Evolutionary conservation across 768 basidiomycete species (phyloP), one percentile per base, ranked within the genome.

Genomic region (Cytidiella melzeri): DNA sequence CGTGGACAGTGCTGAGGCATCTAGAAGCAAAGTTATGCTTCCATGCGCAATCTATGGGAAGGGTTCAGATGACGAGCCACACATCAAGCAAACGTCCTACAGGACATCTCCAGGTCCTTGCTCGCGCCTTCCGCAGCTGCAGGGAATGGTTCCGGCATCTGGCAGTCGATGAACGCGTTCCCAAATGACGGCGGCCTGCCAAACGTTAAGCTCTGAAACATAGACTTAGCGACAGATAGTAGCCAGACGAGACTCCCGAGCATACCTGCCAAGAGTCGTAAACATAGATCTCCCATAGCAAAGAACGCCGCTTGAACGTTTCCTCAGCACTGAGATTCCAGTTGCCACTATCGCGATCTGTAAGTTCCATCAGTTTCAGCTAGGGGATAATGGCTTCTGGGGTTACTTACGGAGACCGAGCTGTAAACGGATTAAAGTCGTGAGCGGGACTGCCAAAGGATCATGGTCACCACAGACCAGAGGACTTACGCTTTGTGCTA

Each of bases 221-320:
- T 21, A 30, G 45, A 30, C 36, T n/a, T n/a, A n/a, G 43, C 12
- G 39, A 2, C 25, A 4, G 18, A 50, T 34, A 13, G 15, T 36
- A 36, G 38, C 36, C 43, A 42, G 26, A 34, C 13, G 24, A 27
- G 34, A 26, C 37, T 24, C 12, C 25, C 7, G 15, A 20, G 55
- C 70, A 47, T 57, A 83, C 84, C 79, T 83, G 81, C 79, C 79
- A 83, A 2, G 80, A 80, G 58, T 84, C 83, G 55, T 84, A 84
- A 6, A 79, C 80, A 55, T 79, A 70, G 41, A 84, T 66, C 57
- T 86, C 83, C 67, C 82, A 83, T 54, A 84, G 74, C 12, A 86
- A 64, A 50, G 75, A 73, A 23, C 81, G 73, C 52, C 83, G 71
- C 60, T 74, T 75, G 47, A 75, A 71, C 0, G 82, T 77, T 61